Percentiles rank a stretch among this genome's conserved stretches.
These are phyloP conservation scores for Rhododendron ferrugineum DNA, from an alignment of 148 eudicot genomes.

Conservation along the genomic window DNA sequence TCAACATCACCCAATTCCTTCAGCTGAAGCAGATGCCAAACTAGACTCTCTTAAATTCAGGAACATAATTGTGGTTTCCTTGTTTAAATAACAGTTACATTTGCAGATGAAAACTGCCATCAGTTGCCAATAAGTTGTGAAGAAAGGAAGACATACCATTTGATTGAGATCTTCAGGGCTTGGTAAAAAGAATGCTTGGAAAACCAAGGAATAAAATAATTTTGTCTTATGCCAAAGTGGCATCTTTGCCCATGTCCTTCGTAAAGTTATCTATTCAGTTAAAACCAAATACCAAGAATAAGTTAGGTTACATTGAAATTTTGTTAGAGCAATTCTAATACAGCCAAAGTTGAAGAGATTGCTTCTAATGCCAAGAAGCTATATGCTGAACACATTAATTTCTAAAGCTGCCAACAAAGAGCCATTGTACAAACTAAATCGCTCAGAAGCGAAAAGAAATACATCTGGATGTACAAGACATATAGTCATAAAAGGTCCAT, in stretches of 20 bases:
- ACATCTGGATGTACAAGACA: neutral
- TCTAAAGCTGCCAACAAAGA: constrained; percentile 28
- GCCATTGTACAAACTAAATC: neutral
- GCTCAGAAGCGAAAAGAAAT: no score
- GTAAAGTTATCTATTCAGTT: constrained; percentile 33
- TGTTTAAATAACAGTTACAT: neutral
- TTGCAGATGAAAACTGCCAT: neutral
- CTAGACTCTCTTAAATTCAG: constrained; percentile 15
- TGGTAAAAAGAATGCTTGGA: constrained; percentile 39
- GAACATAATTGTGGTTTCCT: neutral
- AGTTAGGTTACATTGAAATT: neutral
- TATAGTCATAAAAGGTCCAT: neutral
- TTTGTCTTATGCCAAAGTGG: constrained; percentile 52
- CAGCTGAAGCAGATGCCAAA: constrained; percentile 43
- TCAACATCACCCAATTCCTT: constrained; percentile 90
- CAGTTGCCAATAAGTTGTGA: neutral
- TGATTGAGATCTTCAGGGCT: constrained; percentile 56
- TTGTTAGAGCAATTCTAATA: neutral
- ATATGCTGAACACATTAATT: neutral
- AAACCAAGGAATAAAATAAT: constrained; percentile 26
- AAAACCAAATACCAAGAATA: neutral
- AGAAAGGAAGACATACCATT: constrained; percentile 46
- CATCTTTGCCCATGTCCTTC: constrained; percentile 49
- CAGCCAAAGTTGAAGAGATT: neutral
- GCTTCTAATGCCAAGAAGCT: neutral